Evolutionary conservation across 2,329 filamentous ascomycete species (phyloP).

Genomic region (Tolypocladium endophyticum): DNA sequence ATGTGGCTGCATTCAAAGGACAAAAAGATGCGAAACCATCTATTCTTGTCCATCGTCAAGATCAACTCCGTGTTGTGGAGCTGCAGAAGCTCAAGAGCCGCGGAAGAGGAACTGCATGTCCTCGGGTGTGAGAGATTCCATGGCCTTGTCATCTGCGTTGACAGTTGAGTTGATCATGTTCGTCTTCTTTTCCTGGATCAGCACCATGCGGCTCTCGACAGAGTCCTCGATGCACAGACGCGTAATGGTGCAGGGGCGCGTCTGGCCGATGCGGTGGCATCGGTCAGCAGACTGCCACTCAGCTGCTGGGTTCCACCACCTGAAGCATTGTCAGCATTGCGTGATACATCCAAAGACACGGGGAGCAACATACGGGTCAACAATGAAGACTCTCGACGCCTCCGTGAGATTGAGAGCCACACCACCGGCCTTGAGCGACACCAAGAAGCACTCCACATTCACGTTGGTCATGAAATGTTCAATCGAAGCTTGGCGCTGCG

Average conservation of each 20-base stretch:
- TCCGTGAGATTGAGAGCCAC: constrained; percentile 94
- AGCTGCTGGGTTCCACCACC: constrained; percentile 99
- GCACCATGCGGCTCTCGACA: constrained; percentile 89
- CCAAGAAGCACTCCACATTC: constrained; percentile 90
- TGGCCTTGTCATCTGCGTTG: constrained; percentile 80
- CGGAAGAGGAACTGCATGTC: constrained; percentile 97
- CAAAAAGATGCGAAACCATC: background rate
- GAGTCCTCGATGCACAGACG: constrained; percentile 94
- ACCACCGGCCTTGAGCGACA: constrained; percentile 91
- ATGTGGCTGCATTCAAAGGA: background rate
- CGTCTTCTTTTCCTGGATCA: constrained; percentile 96
- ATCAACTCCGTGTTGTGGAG: background rate
- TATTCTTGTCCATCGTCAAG: background rate
- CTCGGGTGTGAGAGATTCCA: constrained; percentile 82
- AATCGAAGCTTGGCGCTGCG: constrained; percentile 86
- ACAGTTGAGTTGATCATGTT: constrained; percentile 97
- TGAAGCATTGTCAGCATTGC: constrained; percentile 24
- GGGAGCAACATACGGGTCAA: constrained; percentile 67
- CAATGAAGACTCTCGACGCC: constrained; percentile 87
- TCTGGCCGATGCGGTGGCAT: constrained; percentile 91
- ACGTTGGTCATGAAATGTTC: constrained; percentile 94
- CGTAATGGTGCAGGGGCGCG: constrained; percentile 86
- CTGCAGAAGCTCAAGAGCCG: constrained; percentile 28
- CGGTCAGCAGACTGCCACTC: constrained; percentile 97
- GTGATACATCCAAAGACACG: background rate